These are phyloP conservation scores for Tuber borchii DNA, from an alignment of 495 filamentous ascomycete species.

Conservation along the genomic window DNA sequence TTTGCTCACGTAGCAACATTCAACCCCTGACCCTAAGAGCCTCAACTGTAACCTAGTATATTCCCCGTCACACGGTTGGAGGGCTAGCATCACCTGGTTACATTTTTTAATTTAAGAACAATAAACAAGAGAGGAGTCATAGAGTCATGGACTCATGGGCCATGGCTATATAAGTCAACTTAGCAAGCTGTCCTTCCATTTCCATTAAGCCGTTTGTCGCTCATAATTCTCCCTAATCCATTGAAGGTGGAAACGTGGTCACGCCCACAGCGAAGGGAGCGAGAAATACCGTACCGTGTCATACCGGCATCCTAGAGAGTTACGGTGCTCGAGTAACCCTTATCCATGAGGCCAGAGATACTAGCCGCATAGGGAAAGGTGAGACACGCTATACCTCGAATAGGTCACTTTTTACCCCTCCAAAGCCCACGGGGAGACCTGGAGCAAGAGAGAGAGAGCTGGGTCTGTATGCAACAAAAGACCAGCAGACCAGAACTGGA, in stretches of 20 bases:
- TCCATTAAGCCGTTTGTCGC: not conserved
- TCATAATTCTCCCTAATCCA: not conserved
- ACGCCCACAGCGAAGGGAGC: constrained; percentile 23
- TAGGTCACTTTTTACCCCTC: constrained; percentile 37
- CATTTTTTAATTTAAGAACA: not conserved
- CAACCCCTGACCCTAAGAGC: not conserved
- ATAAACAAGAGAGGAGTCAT: not conserved
- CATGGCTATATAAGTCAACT: not conserved
- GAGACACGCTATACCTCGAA: constrained; percentile 31
- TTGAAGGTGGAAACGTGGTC: constrained; percentile 30
- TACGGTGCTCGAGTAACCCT: constrained; percentile 24
- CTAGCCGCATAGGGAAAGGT: constrained; percentile 23
- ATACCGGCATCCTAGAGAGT: not conserved
- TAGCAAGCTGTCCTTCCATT: not conserved
- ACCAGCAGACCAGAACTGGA: not conserved
- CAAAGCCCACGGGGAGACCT: constrained; percentile 17
- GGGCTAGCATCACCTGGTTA: not conserved
- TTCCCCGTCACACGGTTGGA: not conserved
- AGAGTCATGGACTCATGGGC: not conserved
- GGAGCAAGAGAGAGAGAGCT: not conserved
- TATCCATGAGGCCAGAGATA: constrained; percentile 25
- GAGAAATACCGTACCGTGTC: not conserved
- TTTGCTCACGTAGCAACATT: not conserved
- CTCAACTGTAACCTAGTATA: not conserved
- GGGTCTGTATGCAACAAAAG: not conserved